Evolutionary conservation across 1,284 basidiomycete genomes (phyloP).

Genomic region (Ustilago shanxiensis): DNA sequence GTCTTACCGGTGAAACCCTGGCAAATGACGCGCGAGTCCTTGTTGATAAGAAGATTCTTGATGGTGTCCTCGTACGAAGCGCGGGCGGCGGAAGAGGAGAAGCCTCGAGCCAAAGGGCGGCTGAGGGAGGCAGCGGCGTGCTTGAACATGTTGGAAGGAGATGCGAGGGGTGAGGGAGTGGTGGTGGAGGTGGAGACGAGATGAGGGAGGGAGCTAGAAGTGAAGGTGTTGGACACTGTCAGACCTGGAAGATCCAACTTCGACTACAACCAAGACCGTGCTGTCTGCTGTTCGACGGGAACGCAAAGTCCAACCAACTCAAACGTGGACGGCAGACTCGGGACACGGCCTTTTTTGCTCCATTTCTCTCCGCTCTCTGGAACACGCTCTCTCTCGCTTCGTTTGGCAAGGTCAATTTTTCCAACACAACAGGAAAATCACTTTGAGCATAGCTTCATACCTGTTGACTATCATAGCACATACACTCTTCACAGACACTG

Average conservation of each 20-base stretch:
- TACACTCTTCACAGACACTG: too few relatives aligned
- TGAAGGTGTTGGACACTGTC: not conserved
- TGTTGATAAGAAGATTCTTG: slow-evolving; percentile 90
- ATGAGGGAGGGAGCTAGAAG: slow-evolving; percentile 1
- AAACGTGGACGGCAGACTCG: slow-evolving; percentile 1
- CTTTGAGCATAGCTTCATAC: too few relatives aligned
- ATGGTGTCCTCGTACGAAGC: slow-evolving; percentile 85
- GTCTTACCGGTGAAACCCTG: slow-evolving; percentile 83
- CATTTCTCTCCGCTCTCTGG: slow-evolving; percentile 1
- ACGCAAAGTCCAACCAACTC: slow-evolving; percentile 2
- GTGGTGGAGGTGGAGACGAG: slow-evolving; percentile 13
- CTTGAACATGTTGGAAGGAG: slow-evolving; percentile 36
- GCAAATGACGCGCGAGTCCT: slow-evolving; percentile 78
- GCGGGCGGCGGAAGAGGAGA: slow-evolving; percentile 58
- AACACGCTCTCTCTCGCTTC: not conserved
- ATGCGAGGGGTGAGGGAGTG: slow-evolving; percentile 17
- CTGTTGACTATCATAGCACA: too few relatives aligned
- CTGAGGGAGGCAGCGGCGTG: slow-evolving; percentile 36
- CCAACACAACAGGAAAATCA: too few relatives aligned
- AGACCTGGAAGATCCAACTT: not conserved
- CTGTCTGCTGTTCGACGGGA: slow-evolving; percentile 4
- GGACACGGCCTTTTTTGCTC: not conserved
- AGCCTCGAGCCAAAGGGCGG: slow-evolving; percentile 41
- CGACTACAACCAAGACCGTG: not conserved
- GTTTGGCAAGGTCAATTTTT: not conserved